Base-by-base conservation (phyloP, 805 yeast genomes). In the Ogataea nonfermentans region DNA sequence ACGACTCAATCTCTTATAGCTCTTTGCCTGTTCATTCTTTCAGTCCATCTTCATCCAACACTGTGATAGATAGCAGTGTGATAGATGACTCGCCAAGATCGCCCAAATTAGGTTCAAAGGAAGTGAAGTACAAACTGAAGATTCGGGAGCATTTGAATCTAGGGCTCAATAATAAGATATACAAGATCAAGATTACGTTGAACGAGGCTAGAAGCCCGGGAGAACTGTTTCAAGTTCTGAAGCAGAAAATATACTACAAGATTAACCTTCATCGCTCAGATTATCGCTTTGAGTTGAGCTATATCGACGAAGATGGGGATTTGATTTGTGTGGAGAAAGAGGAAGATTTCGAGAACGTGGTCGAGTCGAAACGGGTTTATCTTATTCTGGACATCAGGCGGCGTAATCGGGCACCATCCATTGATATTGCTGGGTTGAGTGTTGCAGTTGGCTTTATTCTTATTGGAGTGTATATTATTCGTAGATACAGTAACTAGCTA, bases 241-340 rank as follows among this genome's bases (percentile, higher is more conserved):
- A 39, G 19, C 34, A 46, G 3, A 48, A 49, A 23, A 45, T 53
- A 31, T 40, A 41, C 24, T 48, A 44, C 4, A 56, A 53, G 24
- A 32, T 56, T 11, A 53, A 50, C 47, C n/a, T 66, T 10, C 43
- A 47, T 3, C 28, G 52, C 16, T 37, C 45, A 12, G 29, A 42
- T 1, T 46, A 41, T n/a, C 27, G 26, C 1, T 53, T 61, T 39
- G 65, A 64, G 14, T 37, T 69, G 9, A 59, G 66, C 23, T 70
- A 67, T 40, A 47, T 57, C 11, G 73, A 70, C 37, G 66, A 64
- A 23, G 73, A 66, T 19, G 59, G 56, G 2, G 71, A 69, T 42
- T 35, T 58, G 38, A 53, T 67, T 4, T 35, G 57, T 2, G 52
- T 70, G 9, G 58, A 52, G 7, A 61, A 57, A 34, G 65, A 60